phyloP scores from a whole-genome alignment of 768 basidiomycete species.

The Suillus alpinus region DNA sequence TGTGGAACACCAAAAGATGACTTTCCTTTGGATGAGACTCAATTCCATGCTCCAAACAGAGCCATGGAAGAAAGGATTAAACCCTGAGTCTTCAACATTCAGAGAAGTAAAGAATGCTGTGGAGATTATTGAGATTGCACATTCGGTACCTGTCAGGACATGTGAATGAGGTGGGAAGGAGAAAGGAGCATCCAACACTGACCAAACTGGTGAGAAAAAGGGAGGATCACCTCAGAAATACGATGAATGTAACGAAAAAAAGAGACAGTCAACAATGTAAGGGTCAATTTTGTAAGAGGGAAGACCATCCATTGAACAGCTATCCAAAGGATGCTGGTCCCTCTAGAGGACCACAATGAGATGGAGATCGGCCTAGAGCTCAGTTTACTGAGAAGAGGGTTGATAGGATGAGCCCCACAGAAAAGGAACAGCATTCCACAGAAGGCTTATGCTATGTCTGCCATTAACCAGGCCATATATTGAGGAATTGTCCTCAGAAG shows the following conservation, averaged over 20 bases:
- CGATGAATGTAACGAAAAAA: too few species aligned
- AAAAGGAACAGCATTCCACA: conserved; percentile 3
- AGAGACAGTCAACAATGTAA: too few species aligned
- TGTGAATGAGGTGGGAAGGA: too few species aligned
- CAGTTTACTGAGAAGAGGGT: too few species aligned
- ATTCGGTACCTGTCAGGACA: neutral
- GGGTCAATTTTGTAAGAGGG: too few species aligned
- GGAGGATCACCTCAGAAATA: too few species aligned
- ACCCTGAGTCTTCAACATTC: conserved; percentile 24
- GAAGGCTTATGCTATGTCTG: conserved; percentile 30
- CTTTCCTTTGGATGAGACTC: conserved; percentile 35
- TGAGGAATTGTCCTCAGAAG: conserved; percentile 27
- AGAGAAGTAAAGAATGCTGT: conserved; percentile 28
- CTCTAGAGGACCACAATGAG: too few species aligned
- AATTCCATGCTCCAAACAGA: conserved; percentile 22
- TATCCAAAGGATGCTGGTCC: too few species aligned
- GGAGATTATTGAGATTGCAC: conserved; percentile 31
- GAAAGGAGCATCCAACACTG: too few species aligned
- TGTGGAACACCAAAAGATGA: conserved; percentile 25
- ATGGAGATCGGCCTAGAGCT: too few species aligned
- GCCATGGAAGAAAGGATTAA: conserved; percentile 28
- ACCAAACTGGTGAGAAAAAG: too few species aligned
- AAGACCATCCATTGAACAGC: too few species aligned
- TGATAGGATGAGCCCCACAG: neutral
- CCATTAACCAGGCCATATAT: conserved; percentile 24